Conservation (phyloP, 371 early-diverging fungal genomes). For the Rhizomucor miehei region DNA sequence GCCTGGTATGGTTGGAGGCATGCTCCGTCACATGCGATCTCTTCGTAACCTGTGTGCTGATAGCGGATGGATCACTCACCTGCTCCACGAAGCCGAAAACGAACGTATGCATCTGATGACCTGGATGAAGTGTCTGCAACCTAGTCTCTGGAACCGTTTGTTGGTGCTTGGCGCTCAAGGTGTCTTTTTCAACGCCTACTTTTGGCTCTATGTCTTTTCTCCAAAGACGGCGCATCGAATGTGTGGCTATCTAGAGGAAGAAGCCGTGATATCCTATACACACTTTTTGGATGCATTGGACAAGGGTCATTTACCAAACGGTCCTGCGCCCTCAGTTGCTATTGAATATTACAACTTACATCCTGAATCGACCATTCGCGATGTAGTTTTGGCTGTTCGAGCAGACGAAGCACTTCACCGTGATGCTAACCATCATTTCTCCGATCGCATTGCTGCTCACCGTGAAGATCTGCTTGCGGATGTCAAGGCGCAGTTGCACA, state of each 20-base stretch:
- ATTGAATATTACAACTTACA: constrained; percentile 88
- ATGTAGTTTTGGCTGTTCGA: constrained; percentile 93
- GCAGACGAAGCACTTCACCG: constrained; percentile 96
- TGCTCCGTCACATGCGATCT: constrained; percentile 82
- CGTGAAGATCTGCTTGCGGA: constrained; percentile 11
- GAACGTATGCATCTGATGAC: constrained; percentile 86
- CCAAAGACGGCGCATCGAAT: constrained; percentile 85
- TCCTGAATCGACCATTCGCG: constrained; percentile 73
- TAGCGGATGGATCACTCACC: constrained; percentile 83
- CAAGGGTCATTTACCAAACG: constrained; percentile 66
- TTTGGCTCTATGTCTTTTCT: constrained; percentile 77
- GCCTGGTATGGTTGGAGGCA: constrained; percentile 91
- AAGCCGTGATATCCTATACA: constrained; percentile 93
- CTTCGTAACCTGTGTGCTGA: constrained; percentile 83
- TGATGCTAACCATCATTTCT: constrained; percentile 91
- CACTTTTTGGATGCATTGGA: constrained; percentile 89
- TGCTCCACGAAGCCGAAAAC: constrained; percentile 88
- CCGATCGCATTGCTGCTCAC: constrained; percentile 47
- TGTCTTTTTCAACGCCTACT: constrained; percentile 89
- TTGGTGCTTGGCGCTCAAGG: constrained; percentile 76
- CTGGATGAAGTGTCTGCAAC: constrained; percentile 79
- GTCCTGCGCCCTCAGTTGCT: constrained; percentile 76
- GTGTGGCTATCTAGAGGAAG: constrained; percentile 83
- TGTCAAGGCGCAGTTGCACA: constrained; percentile 1
- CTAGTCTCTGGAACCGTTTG: constrained; percentile 60